Base-by-base conservation (phyloP, 169 alveolate genomes). In the Plasmodium cynomolgi region DNA sequence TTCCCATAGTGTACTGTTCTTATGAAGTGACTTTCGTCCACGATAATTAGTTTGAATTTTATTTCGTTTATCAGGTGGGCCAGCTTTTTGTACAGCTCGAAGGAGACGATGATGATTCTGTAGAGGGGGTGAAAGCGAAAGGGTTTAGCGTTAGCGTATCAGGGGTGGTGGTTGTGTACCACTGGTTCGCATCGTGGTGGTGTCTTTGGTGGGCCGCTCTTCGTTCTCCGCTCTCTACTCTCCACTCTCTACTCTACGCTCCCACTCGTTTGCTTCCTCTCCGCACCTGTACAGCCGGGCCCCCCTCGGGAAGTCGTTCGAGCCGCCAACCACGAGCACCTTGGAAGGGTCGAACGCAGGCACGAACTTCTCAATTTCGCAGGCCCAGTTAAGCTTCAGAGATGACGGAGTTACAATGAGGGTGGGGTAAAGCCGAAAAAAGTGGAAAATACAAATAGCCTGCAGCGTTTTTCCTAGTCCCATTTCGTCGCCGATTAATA, bases 381-480 rank as follows among this genome's bases (percentile, higher is more conserved):
- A 91, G 92, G 98, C 83, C 99, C 99, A 99, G 94, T 98, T 98
- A 58, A 98, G 99, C 91, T 98, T 97, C 34, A 99, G 97, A 56
- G 99, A 97, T 90, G 98, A 98, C 4, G 99, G 99, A 6, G 97
- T 99, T 31, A 99, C 97, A 41, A 99, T 97, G 90, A 99, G 95
- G 81, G 96, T 96, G 1, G 99, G 99, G 29, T 98, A 98, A 39
- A 97, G 95, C 11, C 97, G 88, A 37, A 95, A 93, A 85, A 97
- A 99, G 93, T 85, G 86, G 68, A 96, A 97, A 86, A 97, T 93
- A 83, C 96, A 93, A 34, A 98, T 98, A 8, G 99, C 95, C 81
- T 98, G 99, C 31, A 98, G 97, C 0, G 99, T 98, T 93, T 98
- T 98, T 13, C 99, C 99, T 20, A 98, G 97, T 37, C 99, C 99